Base-by-base conservation (phyloP, 2,329 filamentous ascomycete species). In the Aaosphaeria pasadenensis region DNA sequence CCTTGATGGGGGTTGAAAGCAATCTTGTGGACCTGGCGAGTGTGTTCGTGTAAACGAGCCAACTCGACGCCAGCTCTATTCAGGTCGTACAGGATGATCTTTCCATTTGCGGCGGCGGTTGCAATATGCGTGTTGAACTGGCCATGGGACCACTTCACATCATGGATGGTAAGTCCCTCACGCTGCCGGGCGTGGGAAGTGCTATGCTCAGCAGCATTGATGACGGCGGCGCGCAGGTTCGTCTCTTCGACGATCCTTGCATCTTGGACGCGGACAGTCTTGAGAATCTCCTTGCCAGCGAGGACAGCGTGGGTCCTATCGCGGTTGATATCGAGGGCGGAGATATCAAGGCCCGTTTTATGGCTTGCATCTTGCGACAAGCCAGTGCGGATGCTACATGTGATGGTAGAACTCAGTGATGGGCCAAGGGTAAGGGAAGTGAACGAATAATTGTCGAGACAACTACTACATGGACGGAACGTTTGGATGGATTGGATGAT, bases 91-190 rank as follows among this genome's bases (percentile, higher is more conserved):
- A 86, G 67, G 45, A 84, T 78, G 61, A 86, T 82, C 58, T 83
- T 82, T 53, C 83, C 83, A 69, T 84, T 85, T 45, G 79, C 79
- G 28, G 81, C 83, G 29, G 83, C 83, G 7, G 83, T 85, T 36
- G 82, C 83, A 54, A 86, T 82, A 56, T 78, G 78, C 50, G 79
- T 77, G 57, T 77, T 77, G 62, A 78, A 84, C 45, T 76, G 75
- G 50, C 81, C 79, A 69, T 84, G 82, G 44, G 83, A 85, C 83
- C 83, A 86, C 54, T 84, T 84, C 30, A 86, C 83, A 66, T 86
- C 83, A 52, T 81, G 81, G 54, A 84, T 81, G 46, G 81, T 80
- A 53, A 85, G 73, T 50, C 80, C 80, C 50, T 83, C 79, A 53
- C 80, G 78, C 62, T 81, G 74, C 39, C 78, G 74, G 24, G 71